Evolutionary conservation across 2,329 filamentous ascomycete genomes (phyloP).

Genomic region (Boeremia lycopersici): DNA sequence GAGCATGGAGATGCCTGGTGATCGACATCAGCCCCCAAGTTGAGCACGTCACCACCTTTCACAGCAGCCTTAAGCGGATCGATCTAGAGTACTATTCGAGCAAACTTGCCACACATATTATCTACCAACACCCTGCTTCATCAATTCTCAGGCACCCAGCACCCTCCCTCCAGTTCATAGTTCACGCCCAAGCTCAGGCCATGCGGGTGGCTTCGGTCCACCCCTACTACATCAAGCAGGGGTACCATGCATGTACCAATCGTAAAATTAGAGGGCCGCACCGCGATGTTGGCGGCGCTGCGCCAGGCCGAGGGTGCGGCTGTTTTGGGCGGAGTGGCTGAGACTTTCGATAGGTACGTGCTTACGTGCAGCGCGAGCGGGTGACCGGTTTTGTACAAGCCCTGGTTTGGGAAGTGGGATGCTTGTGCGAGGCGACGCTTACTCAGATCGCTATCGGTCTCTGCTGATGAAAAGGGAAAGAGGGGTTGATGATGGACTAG

Average conservation of each 20-base stretch:
- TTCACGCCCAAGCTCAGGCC: not conserved
- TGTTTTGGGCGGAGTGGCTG: conserved; percentile 6
- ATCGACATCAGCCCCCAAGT: conserved; percentile 1
- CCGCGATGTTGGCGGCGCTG: conserved; percentile 1
- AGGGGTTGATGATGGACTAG: not conserved
- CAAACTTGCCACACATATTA: not conserved
- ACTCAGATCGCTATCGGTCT: conserved; percentile 1
- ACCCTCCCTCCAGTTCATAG: not conserved
- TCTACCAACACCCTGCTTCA: not conserved
- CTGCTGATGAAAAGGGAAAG: not conserved
- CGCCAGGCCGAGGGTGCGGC: conserved; percentile 3
- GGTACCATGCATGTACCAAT: conserved; percentile 5
- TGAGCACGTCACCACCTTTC: not conserved
- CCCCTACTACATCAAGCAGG: conserved; percentile 1
- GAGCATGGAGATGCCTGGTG: conserved; percentile 7
- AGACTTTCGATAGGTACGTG: conserved; percentile 20
- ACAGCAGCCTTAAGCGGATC: not conserved
- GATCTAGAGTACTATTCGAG: not conserved
- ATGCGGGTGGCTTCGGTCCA: conserved; percentile 11
- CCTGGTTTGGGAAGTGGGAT: not conserved
- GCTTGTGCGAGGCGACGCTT: conserved; percentile 9
- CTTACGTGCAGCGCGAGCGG: conserved; percentile 4
- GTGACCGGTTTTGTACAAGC: conserved; percentile 11
- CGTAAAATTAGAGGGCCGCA: conserved; percentile 10
- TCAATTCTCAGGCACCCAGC: not conserved